phyloP scores from a whole-genome alignment of 345 rosid species.

The Rhodomyrtus tomentosa region DNA sequence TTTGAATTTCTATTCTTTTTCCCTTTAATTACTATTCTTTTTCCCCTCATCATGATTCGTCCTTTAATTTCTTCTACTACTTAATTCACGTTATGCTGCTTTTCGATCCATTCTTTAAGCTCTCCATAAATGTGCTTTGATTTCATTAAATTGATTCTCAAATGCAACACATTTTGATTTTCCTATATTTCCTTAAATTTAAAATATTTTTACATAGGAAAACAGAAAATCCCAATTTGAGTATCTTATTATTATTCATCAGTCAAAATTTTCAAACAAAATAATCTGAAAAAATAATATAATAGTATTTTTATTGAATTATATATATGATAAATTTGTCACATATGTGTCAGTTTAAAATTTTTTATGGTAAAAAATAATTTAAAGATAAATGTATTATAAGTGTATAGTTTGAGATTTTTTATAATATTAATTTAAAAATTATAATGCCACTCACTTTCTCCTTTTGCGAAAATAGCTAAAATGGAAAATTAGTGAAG shows the following conservation, averaged over 20 bases:
- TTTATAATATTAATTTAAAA: too few species aligned
- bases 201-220: background rate
- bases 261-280: background rate
- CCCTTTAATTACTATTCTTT: background rate
- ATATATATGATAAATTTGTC: background rate
- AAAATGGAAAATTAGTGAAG: background rate
- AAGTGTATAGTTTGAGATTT: too few species aligned
- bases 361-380: too few species aligned
- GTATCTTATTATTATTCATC: fast-evolving
- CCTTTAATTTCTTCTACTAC: background rate
- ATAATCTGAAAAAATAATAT: fast-evolving
- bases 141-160: background rate
- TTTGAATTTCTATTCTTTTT: background rate
- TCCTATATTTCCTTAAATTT: background rate
- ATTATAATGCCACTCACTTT: background rate
- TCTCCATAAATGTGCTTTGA: background rate
- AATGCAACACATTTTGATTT: background rate
- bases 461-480: background rate
- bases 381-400: too few species aligned
- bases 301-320: background rate
- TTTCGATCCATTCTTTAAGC: background rate
- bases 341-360: too few species aligned
- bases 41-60: background rate
- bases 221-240: background rate
- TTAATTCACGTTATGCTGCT: background rate